Evolutionary conservation across 1,139 yeast genomes (phyloP), one percentile per base, ranked within the genome.

Genomic region (Magnusiomyces tetraspermus): DNA sequence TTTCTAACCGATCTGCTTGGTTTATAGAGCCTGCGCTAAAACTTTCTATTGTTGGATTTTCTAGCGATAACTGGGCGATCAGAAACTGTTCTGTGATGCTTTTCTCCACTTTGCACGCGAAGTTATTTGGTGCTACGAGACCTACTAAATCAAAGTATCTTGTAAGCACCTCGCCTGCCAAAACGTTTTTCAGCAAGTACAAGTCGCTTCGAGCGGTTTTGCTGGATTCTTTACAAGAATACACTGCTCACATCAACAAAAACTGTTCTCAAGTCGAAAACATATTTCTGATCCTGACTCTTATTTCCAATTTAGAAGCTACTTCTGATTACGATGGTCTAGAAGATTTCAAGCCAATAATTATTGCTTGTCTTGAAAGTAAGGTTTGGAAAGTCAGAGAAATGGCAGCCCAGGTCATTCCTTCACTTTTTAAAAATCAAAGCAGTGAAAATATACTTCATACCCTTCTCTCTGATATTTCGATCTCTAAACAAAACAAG

Each of bases 41-140:
- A 23, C 66, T 87, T 24, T 74, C 95, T 0, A 72, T 92, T 43
- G 60, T 69, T 1, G 76, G 81, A 40, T 87, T 90, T 66, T 74
- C 78, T 1, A 79, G 86, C 2, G 71, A 75, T 0, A 73, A 80
- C 31, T 90, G 97, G 97, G 82, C 96, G 0, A 76, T 92, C 33
- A 75, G 96, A 61, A 92, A 92, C 66, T 87, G 97, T 67, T 88
- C 96, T 0, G 85, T 90, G 28, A 92, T 92, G 97, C 73, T 92
- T 44, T 92, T 89, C 65, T 83, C 95, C 1, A 81, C 96, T 0
- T 67, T 90, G 46, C 92, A 86, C 62, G 82, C 82, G 55, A 76
- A 94, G 56, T 63, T 92, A 3, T 89, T 90, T 68, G 95, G 95
- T 2, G 77, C 80, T 15, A 74, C 75, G 40, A 71, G 70, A 49